Evolutionary conservation across 2,329 filamentous ascomycete genomes (phyloP), one percentile per base, ranked within the genome.

Genomic region (Pyricularia pennisetigena): DNA sequence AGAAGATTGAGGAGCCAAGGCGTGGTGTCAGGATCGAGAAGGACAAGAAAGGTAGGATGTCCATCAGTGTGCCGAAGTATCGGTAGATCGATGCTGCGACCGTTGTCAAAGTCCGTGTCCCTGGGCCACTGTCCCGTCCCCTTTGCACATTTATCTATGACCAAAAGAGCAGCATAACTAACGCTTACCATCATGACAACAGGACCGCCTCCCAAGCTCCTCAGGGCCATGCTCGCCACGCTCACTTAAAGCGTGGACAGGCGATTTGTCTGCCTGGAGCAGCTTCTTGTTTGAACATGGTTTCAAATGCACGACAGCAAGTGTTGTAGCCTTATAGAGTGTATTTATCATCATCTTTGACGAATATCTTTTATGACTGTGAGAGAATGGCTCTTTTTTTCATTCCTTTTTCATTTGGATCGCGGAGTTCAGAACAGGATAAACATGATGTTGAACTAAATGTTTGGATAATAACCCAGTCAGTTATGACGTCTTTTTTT

Each of bases 41-140:
- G 83, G 93, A 97, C 81, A 90, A 90, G 84, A 95, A 92, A 93
- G 93, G 94, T 96, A 95, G 90, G 91, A 89, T 95, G 88, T 87
- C 89, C 83, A 88, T 94, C 82, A 91, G 90, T 82, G 86, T 92
- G 79, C 91, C 90, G 75, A 88, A 88, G 81, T 85, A 88, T 79
- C 86, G 82, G 79, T 85, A 68, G 80, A 83, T 49, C 41, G 41
- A 49, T 49, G 41, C 41, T 49, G 41, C 41, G 41, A 49, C 41
- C 41, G 41, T 49, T 49, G 41, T 49, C 41, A 49, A 49, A 49
- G 41, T 49, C 20, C 41, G 41, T 49, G 16, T 49, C 41, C 41
- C 41, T 49, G 41, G 41, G 41, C 41, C 16, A n/a, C 41, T 49
- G 41, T 49, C 41, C 41, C 41, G 20, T 8, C 20, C 41, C 41